Percentiles rank a stretch among this genome's conserved stretches.
Conservation (phyloP, 192 early-diverging fungal genomes). For the Backusella luteola region DNA sequence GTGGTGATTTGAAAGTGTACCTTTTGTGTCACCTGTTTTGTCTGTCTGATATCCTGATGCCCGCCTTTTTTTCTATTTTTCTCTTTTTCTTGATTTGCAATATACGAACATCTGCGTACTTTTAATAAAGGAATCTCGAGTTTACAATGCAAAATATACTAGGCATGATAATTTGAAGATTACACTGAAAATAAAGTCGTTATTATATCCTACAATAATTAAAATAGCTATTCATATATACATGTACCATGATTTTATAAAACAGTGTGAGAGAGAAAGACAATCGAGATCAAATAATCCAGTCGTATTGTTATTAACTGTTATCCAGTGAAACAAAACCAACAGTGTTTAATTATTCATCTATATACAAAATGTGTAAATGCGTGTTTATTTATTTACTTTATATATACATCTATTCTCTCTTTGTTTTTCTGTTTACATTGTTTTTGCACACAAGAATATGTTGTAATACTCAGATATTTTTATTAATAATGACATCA, state of each 20-base stretch:
- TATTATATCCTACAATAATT: too few species aligned
- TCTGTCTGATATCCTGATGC: too few species aligned
- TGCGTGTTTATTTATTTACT: too few species aligned
- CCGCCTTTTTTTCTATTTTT: neutral
- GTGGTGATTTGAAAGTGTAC: neutral
- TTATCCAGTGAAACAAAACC: neutral
- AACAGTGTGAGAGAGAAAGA: too few species aligned
- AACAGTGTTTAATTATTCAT: neutral
- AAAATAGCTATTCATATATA: too few species aligned
- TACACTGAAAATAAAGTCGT: too few species aligned
- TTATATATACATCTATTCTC: too few species aligned
- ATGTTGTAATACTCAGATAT: neutral
- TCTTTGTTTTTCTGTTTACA: too few species aligned
- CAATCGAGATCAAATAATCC: too few species aligned
- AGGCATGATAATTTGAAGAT: neutral
- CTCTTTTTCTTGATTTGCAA: neutral
- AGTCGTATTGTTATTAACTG: too few species aligned
- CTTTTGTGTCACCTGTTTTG: neutral
- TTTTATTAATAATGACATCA: neutral
- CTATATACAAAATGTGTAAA: too few species aligned
- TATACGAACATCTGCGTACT: neutral
- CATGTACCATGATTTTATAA: too few species aligned
- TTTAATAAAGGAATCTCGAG: neutral
- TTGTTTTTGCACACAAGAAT: neutral
- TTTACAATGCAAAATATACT: neutral